Evolutionary conservation across 2,329 filamentous ascomycete species (phyloP).

Genomic region (Eutypella sp.): DNA sequence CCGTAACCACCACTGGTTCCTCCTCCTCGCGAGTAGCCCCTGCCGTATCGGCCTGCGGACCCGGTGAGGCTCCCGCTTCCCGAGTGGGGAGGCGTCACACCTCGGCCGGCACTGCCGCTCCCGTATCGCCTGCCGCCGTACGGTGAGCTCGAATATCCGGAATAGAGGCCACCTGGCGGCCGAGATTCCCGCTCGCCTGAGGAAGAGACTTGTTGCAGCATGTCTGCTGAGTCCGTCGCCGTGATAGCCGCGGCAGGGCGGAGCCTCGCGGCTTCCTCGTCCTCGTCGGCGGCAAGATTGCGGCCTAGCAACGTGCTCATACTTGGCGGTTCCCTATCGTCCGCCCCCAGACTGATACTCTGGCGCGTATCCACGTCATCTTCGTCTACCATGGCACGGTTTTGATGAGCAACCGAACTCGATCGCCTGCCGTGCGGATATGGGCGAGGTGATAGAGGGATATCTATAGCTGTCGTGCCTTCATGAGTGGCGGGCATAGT

Average conservation of each 20-base stretch:
- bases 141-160: constrained; percentile 36
- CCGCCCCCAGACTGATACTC: constrained; percentile 63
- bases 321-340: constrained; percentile 59
- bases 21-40: constrained; percentile 30
- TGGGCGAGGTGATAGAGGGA: constrained; percentile 64
- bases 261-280: constrained; percentile 29
- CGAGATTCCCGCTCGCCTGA: constrained; percentile 38
- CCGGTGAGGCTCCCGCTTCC: constrained; percentile 30
- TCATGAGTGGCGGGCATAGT: constrained; percentile 38
- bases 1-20: constrained; percentile 34
- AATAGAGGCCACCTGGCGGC: constrained; percentile 40
- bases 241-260: constrained; percentile 40
- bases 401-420: constrained; percentile 64
- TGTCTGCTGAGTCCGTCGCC: constrained; percentile 32
- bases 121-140: constrained; percentile 44
- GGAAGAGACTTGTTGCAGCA: constrained; percentile 35
- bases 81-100: constrained; percentile 25
- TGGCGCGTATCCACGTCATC: constrained; percentile 60
- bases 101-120: constrained; percentile 26
- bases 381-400: constrained; percentile 48
- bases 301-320: constrained; percentile 57
- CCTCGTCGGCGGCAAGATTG: constrained; percentile 33
- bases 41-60: constrained; percentile 26
- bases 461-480: constrained; percentile 64
- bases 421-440: constrained; percentile 55